These are phyloP conservation scores for Colletotrichum agaves DNA, from an alignment of 2,329 filamentous ascomycete genomes.

Conservation along the genomic window DNA sequence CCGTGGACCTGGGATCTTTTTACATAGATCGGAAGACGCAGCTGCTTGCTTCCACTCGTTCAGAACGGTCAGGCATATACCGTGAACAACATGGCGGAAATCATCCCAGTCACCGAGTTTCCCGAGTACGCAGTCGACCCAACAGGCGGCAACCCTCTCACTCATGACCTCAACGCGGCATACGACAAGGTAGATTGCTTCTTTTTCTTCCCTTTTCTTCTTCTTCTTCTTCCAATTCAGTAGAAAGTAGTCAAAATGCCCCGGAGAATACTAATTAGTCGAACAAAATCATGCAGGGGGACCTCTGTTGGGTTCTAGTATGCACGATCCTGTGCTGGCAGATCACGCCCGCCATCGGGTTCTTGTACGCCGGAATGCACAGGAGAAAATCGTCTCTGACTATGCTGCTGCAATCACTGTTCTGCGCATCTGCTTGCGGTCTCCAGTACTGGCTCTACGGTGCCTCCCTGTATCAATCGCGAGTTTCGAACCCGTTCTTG, in stretches of 20 bases:
- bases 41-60: background rate
- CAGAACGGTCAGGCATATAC: background rate
- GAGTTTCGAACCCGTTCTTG: slow-evolving; percentile 48
- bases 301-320: slow-evolving; percentile 55
- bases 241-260: fast-evolving
- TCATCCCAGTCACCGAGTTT: slow-evolving; percentile 48
- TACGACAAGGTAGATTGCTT: slow-evolving; percentile 53
- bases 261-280: too few relatives aligned
- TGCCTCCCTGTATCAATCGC: slow-evolving; percentile 54
- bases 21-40: background rate
- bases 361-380: slow-evolving; percentile 52
- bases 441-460: slow-evolving; percentile 61
- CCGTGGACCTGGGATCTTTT: slow-evolving; percentile 1
- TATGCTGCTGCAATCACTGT: slow-evolving; percentile 59
- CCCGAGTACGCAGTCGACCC: slow-evolving; percentile 53
- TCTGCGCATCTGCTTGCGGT: slow-evolving; percentile 56
- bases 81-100: slow-evolving; percentile 24
- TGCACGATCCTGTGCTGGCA: slow-evolving; percentile 51
- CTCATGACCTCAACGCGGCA: slow-evolving; percentile 54
- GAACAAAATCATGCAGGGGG: slow-evolving; percentile 44
- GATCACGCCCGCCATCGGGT: slow-evolving; percentile 53
- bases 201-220: too few relatives aligned
- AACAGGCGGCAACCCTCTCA: slow-evolving; percentile 55
- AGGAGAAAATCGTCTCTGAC: slow-evolving; percentile 53
- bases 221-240: fast-evolving